A percentile compares a stretch with the other conserved stretches of the same genome.
Conservation (phyloP, 1,284 basidiomycete genomes). For the Agroathelia rolfsii region DNA sequence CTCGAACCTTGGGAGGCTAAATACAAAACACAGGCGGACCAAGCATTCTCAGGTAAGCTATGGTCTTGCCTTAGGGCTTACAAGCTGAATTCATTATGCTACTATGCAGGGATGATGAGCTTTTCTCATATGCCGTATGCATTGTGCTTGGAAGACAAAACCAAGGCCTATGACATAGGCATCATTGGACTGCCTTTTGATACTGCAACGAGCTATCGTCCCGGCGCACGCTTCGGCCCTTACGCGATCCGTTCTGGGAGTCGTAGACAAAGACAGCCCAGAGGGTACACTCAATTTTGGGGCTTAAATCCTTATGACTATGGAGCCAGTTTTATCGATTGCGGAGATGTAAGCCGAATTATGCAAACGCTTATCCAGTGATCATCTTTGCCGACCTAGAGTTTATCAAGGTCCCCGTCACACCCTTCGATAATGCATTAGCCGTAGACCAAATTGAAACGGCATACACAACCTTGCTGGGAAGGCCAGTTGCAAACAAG, state of each 20-base stretch:
- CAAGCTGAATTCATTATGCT: no score
- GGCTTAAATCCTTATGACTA: constrained; percentile 16
- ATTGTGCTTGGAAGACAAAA: constrained; percentile 13
- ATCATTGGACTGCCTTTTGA: constrained; percentile 28
- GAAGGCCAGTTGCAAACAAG: constrained; percentile 13
- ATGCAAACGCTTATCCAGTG: neutral
- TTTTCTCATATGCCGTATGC: constrained; percentile 18
- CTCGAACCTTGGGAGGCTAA: constrained; percentile 12
- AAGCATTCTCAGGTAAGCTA: no score
- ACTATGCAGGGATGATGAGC: constrained; percentile 13
- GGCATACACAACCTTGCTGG: constrained; percentile 18
- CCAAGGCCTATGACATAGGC: constrained; percentile 19
- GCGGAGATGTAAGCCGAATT: constrained; percentile 27
- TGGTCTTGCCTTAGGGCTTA: no score
- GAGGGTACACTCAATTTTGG: constrained; percentile 7
- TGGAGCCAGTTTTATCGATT: constrained; percentile 18
- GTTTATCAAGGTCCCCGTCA: constrained; percentile 14
- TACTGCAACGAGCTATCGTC: constrained; percentile 21
- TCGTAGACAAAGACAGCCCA: constrained; percentile 14
- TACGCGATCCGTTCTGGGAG: constrained; percentile 22
- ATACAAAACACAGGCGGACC: constrained; percentile 17
- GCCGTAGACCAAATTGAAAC: constrained; percentile 21
- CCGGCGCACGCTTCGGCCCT: constrained; percentile 27
- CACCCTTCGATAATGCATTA: constrained; percentile 18
- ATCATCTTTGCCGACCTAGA: neutral